These are phyloP conservation scores for Saccharomyces hybrid DNA, from an alignment of 1,139 yeast genomes.

Conservation along the genomic window DNA sequence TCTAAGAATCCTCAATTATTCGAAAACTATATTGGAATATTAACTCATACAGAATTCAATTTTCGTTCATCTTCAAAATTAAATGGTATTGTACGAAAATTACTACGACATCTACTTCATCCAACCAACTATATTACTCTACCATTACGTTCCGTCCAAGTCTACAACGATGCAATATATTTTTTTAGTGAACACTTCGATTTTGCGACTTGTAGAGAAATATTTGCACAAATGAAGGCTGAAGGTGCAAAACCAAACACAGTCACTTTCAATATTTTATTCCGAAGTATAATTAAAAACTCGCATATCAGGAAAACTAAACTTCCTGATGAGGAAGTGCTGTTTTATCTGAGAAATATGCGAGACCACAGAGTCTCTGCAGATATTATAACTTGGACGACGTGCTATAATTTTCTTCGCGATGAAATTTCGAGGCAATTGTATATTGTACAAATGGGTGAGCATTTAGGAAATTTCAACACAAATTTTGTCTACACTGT, in stretches of 20 bases:
- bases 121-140: conserved; percentile 34
- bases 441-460: conserved; percentile 22
- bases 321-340: conserved; percentile 27
- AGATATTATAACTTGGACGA: conserved; percentile 37
- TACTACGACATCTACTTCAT: conserved; percentile 36
- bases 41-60: conserved; percentile 33
- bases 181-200: conserved; percentile 35
- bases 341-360: conserved; percentile 34
- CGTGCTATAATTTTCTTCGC: conserved; percentile 25
- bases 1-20: conserved; percentile 22
- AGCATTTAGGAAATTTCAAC: conserved; percentile 23
- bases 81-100: conserved; percentile 32
- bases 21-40: conserved; percentile 29
- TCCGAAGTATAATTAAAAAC: conserved; percentile 25
- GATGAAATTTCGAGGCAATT: conserved; percentile 27
- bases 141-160: conserved; percentile 30
- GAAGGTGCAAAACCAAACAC: conserved; percentile 35
- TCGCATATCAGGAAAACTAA: conserved; percentile 26
- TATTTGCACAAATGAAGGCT: conserved; percentile 35
- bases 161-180: conserved; percentile 40
- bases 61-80: conserved; percentile 30
- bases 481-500: conserved; percentile 17
- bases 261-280: conserved; percentile 38
- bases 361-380: conserved; percentile 24
- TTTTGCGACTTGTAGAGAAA: conserved; percentile 37